Evolutionary conservation across 2,329 filamentous ascomycete species (phyloP).

Genomic region (Phaeomoniella chlamydospora): DNA sequence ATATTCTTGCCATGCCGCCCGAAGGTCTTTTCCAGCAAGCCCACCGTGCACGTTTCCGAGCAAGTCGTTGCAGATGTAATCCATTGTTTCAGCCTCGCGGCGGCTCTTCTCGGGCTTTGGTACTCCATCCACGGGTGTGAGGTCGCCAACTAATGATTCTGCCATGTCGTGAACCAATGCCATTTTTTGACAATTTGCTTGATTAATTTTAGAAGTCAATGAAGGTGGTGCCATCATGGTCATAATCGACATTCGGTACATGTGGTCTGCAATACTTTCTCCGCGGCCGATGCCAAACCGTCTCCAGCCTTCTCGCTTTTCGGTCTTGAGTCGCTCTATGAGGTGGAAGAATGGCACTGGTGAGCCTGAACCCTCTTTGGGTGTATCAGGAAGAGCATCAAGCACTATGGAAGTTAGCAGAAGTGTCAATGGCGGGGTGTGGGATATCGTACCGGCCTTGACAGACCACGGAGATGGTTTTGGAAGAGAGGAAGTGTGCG

Average conservation of each 20-base stretch:
- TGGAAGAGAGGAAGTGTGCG: constrained; percentile 9
- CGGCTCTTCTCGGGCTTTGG: constrained; percentile 77
- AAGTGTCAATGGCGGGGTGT: background rate
- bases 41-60: constrained; percentile 66
- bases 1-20: constrained; percentile 84
- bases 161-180: constrained; percentile 96
- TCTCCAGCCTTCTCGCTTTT: constrained; percentile 89
- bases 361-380: constrained; percentile 47
- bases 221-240: constrained; percentile 76
- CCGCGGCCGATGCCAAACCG: constrained; percentile 63
- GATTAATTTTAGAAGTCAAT: constrained; percentile 57
- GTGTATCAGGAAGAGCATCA: constrained; percentile 46
- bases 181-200: constrained; percentile 83
- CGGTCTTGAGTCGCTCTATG: constrained; percentile 87
- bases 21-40: constrained; percentile 52
- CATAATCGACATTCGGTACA: constrained; percentile 98
- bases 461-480: constrained; percentile 14
- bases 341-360: constrained; percentile 90
- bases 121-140: constrained; percentile 82
- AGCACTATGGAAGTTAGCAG: constrained; percentile 35
- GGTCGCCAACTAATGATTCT: constrained; percentile 86
- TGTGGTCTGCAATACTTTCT: constrained; percentile 94
- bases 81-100: constrained; percentile 80
- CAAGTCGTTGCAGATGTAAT: constrained; percentile 63
- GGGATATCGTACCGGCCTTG: constrained; percentile 6